phyloP scores from a whole-genome alignment of 2,329 filamentous ascomycete genomes.

The Neopestalotiopsis sp. region DNA sequence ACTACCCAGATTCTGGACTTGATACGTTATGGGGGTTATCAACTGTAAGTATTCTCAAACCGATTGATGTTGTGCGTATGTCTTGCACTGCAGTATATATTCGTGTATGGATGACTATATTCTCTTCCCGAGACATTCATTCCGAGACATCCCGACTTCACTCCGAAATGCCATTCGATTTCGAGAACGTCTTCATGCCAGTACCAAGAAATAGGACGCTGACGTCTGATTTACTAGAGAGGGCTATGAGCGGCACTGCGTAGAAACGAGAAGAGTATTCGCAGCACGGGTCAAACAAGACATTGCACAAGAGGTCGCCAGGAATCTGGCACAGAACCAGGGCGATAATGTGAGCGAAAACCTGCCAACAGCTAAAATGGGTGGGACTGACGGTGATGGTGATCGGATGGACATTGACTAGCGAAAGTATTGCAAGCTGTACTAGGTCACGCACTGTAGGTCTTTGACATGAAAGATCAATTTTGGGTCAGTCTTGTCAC shows the following conservation, averaged over 20 bases:
- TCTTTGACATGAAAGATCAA: background rate
- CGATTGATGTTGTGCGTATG: too few species aligned
- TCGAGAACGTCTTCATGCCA: too few species aligned
- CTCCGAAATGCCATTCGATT: too few species aligned
- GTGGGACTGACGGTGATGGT: background rate
- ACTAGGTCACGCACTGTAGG: background rate
- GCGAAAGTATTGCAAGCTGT: background rate
- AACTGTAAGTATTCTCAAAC: background rate
- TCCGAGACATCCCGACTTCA: background rate
- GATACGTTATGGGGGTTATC: slow-evolving; percentile 1
- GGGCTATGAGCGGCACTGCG: background rate
- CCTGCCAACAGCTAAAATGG: background rate
- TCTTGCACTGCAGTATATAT: too few species aligned
- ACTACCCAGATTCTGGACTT: slow-evolving; percentile 10
- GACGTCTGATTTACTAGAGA: background rate
- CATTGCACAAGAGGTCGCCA: slow-evolving; percentile 9
- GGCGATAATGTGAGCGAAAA: background rate
- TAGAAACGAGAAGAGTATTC: background rate
- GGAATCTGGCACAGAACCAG: background rate
- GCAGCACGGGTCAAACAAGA: background rate
- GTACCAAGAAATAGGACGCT: background rate
- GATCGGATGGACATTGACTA: slow-evolving; percentile 4
- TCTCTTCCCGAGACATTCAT: background rate
- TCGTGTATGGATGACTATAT: background rate
- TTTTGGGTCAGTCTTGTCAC: too few species aligned